Evolutionary conservation across 495 filamentous ascomycete genomes (phyloP), one percentile per base, ranked within the genome.

Genomic region (Trichoderma parareesei): DNA sequence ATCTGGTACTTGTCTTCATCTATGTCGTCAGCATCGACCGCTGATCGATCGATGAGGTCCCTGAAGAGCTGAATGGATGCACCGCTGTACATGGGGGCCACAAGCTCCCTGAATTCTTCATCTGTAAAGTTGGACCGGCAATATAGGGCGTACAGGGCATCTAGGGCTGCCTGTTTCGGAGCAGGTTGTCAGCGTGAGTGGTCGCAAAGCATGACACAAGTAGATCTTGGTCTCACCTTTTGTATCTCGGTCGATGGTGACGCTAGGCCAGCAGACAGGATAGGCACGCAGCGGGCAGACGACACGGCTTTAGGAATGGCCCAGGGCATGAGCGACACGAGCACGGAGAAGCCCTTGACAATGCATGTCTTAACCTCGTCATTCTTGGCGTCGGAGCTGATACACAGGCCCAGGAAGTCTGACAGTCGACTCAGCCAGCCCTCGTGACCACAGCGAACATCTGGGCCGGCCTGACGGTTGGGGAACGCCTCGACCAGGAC

Each of bases 1-100:
- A 98, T 85, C 42, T 90, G 83, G 72, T 98, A 98, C 72, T 91
- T 93, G 66, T 91, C 88, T 64, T 97, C 92, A 70, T 96, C 90
- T 38, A 93, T 84, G 70, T 94, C 87, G 55, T 87, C 79, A 8
- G 89, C 81, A 62, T 93, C 88, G 65, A 93, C 87, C 6, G 85
- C 74, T 1, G 91, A 90, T 90, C 90, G 96, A 68, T 92, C 83
- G 70, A 89, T 93, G 37, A 97, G 81, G 65, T 85, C 84, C 67
- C 83, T 83, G 63, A 93, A 84, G n/a, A 95, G 80, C 37, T 80
- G 79, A 44, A 96, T 81, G 65, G 85, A 87, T 42, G 89, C 84
- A 20, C 79, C 73, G 66, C 84, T 81, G 68, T 90, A 93, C 81
- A 97, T 88, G 61, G 91, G 86, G 63, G 86, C 85, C 40, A 96